Base-by-base conservation (phyloP, 192 early-diverging fungal species). In the Powellomyces hirtus region DNA sequence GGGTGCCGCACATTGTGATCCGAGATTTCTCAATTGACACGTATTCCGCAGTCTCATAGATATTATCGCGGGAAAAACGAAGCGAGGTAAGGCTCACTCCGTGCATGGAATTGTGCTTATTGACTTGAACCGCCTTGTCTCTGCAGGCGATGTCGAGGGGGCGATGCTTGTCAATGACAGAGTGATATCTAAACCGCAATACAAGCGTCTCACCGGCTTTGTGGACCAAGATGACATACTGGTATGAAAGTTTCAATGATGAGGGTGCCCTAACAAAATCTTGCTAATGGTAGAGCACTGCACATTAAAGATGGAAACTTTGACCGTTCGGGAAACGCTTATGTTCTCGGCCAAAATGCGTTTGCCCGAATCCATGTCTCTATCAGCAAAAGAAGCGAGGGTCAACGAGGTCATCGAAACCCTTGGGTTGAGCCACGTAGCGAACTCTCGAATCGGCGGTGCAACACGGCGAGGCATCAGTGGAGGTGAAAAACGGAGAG, bases 321-420 rank as follows among this genome's bases (percentile, higher is more conserved):
- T 89, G 58, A 93, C 91, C 20, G 92, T 95, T 6, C 77, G 87
- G 16, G 91, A 95, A 72, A 91, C 87, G 0, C 74, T 95, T 27
- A 58, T 75, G 34, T 94, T 93, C 65, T 86, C 90, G 10, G 91
- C 93, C 22, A 80, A 78, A 34, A 77, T 95, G 61, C 80, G 88
- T 13, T 81, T 95, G 56, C 81, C 87, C 4, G 82, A 85, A 64
- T 64, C 70, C 11, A 80, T 89, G 67, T 59, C 79, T 0, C 29
- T 24, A 4, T 38, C 50, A 42, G 78, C 86, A 44, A 90, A 88
- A 70, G 31, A 49, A n/a, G 79, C 70, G 8, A 77, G 84, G 20
- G 92, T 94, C 13, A 75, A 92, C 33, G 79, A 84, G 8, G 83
- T 90, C 11, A 78, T 94, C 29, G 66, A 78, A 0, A 63, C 82